Evolutionary conservation across 495 filamentous ascomycete species (phyloP).

Genomic region (Penicillium subrubescens): DNA sequence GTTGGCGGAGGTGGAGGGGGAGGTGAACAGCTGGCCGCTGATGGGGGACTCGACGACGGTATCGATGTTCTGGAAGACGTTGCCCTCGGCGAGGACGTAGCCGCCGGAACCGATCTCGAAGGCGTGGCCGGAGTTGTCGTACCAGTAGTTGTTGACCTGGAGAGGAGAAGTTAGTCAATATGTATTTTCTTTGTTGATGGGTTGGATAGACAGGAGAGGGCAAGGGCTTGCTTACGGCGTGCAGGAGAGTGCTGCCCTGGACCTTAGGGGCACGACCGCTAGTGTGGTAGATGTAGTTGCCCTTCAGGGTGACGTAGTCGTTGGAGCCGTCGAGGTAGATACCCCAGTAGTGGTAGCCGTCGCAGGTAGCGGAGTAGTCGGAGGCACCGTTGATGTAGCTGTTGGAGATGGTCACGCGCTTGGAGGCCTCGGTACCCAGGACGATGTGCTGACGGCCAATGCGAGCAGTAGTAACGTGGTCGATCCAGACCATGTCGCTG

Average conservation of each 20-base stretch:
- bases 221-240: constrained; percentile 31
- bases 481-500: constrained; percentile 49
- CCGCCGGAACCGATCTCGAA: constrained; percentile 56
- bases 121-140: constrained; percentile 53
- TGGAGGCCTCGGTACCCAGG: constrained; percentile 41
- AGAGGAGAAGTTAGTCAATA: not conserved
- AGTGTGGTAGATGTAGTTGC: constrained; percentile 51
- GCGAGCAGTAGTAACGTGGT: constrained; percentile 49
- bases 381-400: constrained; percentile 46
- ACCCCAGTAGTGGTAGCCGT: constrained; percentile 51
- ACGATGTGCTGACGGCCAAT: constrained; percentile 51
- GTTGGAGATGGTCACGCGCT: constrained; percentile 51
- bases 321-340: constrained; percentile 43
- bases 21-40: constrained; percentile 47
- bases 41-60: constrained; percentile 30
- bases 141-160: constrained; percentile 63
- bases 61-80: constrained; percentile 57
- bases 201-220: not conserved
- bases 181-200: not conserved
- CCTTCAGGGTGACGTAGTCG: constrained; percentile 49
- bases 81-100: constrained; percentile 60
- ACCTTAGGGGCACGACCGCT: constrained; percentile 48
- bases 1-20: constrained; percentile 38
- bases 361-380: constrained; percentile 45
- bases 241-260: constrained; percentile 44